phyloP scores from a whole-genome alignment of 495 filamentous ascomycete species.

The Podospora appendiculata region DNA sequence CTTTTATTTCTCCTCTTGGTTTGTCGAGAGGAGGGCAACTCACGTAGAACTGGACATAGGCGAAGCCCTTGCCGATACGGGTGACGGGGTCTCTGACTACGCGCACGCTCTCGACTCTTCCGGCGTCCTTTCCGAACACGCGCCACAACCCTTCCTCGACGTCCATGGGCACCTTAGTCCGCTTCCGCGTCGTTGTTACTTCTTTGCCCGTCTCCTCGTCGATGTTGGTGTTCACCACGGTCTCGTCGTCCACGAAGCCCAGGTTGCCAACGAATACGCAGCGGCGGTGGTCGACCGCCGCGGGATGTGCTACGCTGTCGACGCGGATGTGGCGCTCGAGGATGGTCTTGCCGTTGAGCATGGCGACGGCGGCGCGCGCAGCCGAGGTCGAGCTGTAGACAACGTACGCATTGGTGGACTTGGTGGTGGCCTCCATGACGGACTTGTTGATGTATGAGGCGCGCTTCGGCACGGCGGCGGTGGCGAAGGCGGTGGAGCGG shows the following conservation, averaged over 20 bases:
- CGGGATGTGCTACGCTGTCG: conserved; percentile 83
- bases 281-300: conserved; percentile 69
- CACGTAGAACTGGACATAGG: conserved; percentile 90
- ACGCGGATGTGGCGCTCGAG: conserved; percentile 85
- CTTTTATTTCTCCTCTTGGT: too few species aligned
- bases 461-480: conserved; percentile 73
- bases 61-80: conserved; percentile 92
- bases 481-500: conserved; percentile 78
- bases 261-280: conserved; percentile 98
- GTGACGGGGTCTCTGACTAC: conserved; percentile 87
- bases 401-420: conserved; percentile 88
- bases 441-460: conserved; percentile 79
- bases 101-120: conserved; percentile 85
- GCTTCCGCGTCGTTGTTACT: conserved; percentile 52
- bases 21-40: conserved; percentile 5
- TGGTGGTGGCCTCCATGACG: conserved; percentile 79
- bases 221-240: conserved; percentile 49
- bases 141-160: conserved; percentile 95
- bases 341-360: conserved; percentile 75
- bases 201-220: conserved; percentile 36
- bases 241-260: conserved; percentile 87
- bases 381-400: conserved; percentile 70
- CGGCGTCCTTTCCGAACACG: conserved; percentile 63
- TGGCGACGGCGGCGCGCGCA: conserved; percentile 65
- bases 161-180: conserved; percentile 65